Base-by-base conservation (phyloP, 73 alveolate species). In the Stentor roeselii region DNA sequence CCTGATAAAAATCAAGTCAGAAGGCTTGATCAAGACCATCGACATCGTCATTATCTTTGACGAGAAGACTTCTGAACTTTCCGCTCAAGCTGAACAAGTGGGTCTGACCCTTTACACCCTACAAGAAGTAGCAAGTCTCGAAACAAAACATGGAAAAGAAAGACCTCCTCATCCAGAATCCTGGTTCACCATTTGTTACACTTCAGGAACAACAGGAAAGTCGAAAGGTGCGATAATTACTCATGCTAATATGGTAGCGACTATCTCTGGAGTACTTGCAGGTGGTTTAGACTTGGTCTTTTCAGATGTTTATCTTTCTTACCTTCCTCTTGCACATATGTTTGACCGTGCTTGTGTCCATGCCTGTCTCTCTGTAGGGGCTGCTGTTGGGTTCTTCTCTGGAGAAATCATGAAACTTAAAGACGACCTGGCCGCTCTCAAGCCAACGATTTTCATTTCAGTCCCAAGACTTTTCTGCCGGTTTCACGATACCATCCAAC, bases 121-220 rank as follows among this genome's bases (percentile, higher is more conserved):
- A 15, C 37, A 59, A 80, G 83, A 80, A 80, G 50, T 32, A 31
- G 40, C 59, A 0, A 41, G 59, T 11, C 76, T 42, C 30, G n/a
- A n/a, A n/a, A 84, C 39, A 36, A 78, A 37, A 39, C 78, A 84
- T 6, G 35, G 80, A 27, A 27, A 67, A 21, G 80, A 67, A 1
- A 21, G 34, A 15, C 80, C 80, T 36, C 80, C 80, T 0, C 21
- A 67, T 21, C 92, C 94, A 38, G 90, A 91, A 75, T 91, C 87
- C 38, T 83, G 90, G 40, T 91, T 82, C 78, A 94, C 98, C 39
- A 86, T 87, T 40, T 87, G 96, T 78, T 95, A 93, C 75, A 95
- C 99, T 36, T 83, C 94, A 82, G 99, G 99, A n/a, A 95, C 99
- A 0, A 95, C 99, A 40, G 99, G 98, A 36, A 83, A 75, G 75